Evolutionary conservation across 2,329 filamentous ascomycete genomes (phyloP).

Genomic region (Scedosporium dehoogii): DNA sequence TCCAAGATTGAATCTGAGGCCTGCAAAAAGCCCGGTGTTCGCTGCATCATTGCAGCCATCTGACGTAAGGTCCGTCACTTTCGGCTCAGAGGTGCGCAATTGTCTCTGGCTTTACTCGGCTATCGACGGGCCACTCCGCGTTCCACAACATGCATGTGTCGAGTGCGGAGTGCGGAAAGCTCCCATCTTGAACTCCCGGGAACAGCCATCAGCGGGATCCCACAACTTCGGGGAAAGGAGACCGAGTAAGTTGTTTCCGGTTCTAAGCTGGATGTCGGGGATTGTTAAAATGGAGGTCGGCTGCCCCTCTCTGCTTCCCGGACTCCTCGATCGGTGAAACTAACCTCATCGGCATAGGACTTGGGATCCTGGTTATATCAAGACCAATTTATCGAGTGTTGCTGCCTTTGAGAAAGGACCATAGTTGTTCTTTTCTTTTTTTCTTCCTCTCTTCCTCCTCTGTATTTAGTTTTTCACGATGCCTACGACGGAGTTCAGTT

Average conservation of each 20-base stretch:
- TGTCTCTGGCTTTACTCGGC: neutral
- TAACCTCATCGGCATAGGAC: too few species aligned
- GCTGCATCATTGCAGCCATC: neutral
- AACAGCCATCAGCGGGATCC: neutral
- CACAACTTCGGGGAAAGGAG: neutral
- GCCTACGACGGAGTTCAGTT: slow-evolving; percentile 38
- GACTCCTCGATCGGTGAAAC: too few species aligned
- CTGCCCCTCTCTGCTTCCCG: too few species aligned
- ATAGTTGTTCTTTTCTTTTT: neutral
- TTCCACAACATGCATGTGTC: neutral
- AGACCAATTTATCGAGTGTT: too few species aligned
- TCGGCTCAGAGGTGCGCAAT: too few species aligned
- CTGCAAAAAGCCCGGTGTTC: neutral
- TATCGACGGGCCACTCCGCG: neutral
- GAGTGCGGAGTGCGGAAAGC: slow-evolving; percentile 4
- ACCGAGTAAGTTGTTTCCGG: neutral
- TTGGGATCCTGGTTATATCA: too few species aligned
- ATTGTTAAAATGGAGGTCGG: too few species aligned
- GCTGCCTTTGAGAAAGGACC: neutral
- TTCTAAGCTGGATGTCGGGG: too few species aligned
- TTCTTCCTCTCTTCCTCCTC: neutral
- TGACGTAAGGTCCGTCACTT: neutral
- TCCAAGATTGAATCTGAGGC: neutral
- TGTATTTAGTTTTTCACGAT: slow-evolving; percentile 20
- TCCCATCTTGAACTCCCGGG: neutral